phyloP scores from a whole-genome alignment of 2,329 filamentous ascomycete species.

The Fusarium penzigii region DNA sequence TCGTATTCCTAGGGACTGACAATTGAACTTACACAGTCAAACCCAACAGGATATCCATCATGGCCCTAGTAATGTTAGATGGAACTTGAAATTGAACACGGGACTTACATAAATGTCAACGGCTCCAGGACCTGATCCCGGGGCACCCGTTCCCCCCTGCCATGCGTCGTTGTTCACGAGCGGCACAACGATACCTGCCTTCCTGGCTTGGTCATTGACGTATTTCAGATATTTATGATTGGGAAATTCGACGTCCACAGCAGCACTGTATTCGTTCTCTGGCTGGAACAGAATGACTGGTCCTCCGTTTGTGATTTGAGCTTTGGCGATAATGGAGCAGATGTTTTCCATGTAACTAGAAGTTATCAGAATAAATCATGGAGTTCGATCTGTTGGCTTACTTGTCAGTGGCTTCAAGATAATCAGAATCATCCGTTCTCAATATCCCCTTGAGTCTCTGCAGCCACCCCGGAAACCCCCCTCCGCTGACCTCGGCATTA shows the following conservation, averaged over 20 bases:
- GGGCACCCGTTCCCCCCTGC: constrained; percentile 62
- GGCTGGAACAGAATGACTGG: constrained; percentile 78
- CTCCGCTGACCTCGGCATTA: constrained; percentile 75
- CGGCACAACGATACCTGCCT: constrained; percentile 72
- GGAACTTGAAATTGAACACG: rapidly evolving
- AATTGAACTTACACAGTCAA: constrained; percentile 47
- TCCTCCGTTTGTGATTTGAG: constrained; percentile 81
- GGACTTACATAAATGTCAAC: constrained; percentile 56
- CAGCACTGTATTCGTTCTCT: constrained; percentile 75
- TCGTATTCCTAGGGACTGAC: rapidly evolving
- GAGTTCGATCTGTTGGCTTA: constrained; percentile 34
- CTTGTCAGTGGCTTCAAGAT: constrained; percentile 66
- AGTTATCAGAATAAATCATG: not conserved
- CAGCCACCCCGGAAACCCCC: constrained; percentile 81
- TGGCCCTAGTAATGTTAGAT: constrained; percentile 44
- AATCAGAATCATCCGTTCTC: constrained; percentile 63
- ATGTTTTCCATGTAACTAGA: constrained; percentile 55
- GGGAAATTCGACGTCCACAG: constrained; percentile 55
- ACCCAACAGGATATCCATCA: constrained; percentile 63
- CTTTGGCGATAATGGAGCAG: constrained; percentile 66
- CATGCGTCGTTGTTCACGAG: constrained; percentile 74
- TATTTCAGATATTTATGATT: constrained; percentile 70
- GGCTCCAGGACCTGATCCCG: constrained; percentile 56
- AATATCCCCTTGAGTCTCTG: constrained; percentile 66
- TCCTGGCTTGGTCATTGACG: constrained; percentile 66